Evolutionary conservation across 192 early-diverging fungal species (phyloP).

Genomic region (Podila horticola): DNA sequence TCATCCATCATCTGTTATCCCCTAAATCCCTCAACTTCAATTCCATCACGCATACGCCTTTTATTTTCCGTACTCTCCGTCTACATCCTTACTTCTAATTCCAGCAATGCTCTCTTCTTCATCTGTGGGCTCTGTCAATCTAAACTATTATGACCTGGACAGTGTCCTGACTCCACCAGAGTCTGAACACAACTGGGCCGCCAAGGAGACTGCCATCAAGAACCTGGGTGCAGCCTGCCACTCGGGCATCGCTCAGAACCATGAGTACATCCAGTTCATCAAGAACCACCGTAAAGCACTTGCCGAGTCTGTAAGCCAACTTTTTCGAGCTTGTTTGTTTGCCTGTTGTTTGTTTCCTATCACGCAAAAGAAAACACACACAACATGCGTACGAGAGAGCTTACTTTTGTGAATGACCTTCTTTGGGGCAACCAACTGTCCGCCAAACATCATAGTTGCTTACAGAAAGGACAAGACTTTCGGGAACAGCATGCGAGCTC

Average conservation of each 20-base stretch:
- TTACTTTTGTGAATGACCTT: not conserved
- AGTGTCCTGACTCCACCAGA: conserved; percentile 43
- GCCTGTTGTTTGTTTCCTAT: not conserved
- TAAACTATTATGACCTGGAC: conserved; percentile 50
- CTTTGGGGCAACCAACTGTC: too few species aligned
- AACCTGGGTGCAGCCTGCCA: conserved; percentile 33
- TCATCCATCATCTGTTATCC: too few species aligned
- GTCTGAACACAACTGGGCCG: conserved; percentile 52
- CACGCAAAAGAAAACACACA: too few species aligned
- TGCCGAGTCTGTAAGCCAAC: conserved; percentile 26
- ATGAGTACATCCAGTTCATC: conserved; percentile 38
- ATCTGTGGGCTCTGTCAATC: conserved; percentile 6
- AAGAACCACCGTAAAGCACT: conserved; percentile 45
- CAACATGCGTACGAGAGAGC: too few species aligned
- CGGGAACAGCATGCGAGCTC: conserved; percentile 72
- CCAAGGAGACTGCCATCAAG: conserved; percentile 44
- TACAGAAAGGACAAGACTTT: conserved; percentile 81
- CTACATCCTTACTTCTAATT: not conserved
- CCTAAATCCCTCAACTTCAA: too few species aligned
- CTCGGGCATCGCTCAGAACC: conserved; percentile 29
- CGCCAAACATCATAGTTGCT: conserved; percentile 57
- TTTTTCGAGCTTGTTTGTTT: not conserved
- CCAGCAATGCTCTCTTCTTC: conserved; percentile 12
- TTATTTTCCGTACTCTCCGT: not conserved
- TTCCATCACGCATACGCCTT: too few species aligned